A percentile compares a stretch with the other conserved stretches of the same genome.
These are phyloP conservation scores for Aquanectria penicillioides DNA, from an alignment of 2,329 filamentous ascomycete genomes.

Conservation along the genomic window DNA sequence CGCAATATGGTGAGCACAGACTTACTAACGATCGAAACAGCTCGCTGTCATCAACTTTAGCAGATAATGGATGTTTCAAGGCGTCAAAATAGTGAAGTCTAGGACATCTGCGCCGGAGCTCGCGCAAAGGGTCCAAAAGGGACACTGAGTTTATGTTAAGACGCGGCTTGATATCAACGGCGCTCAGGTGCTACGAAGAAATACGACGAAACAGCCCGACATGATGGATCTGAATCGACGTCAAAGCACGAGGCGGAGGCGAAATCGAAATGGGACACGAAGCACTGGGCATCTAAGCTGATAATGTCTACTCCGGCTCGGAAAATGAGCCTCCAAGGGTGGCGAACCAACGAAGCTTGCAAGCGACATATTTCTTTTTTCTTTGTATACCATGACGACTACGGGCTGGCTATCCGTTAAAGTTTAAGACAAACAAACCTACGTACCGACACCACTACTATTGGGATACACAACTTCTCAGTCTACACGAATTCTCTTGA, in stretches of 20 bases:
- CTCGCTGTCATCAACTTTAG: slow-evolving; percentile 64
- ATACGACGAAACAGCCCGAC: background rate
- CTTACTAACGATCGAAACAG: slow-evolving; percentile 42
- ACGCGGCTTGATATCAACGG: slow-evolving; percentile 5
- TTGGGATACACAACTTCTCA: slow-evolving; percentile 34
- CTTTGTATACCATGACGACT: slow-evolving; percentile 41
- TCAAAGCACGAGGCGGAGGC: slow-evolving; percentile 12
- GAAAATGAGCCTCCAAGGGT: slow-evolving; percentile 12
- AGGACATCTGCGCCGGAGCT: background rate
- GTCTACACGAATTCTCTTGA: slow-evolving; percentile 35
- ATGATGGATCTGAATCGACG: background rate
- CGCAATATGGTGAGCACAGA: no score
- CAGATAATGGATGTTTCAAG: slow-evolving; percentile 41
- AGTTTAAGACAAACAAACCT: slow-evolving; percentile 7
- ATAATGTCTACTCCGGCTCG: slow-evolving; percentile 33
- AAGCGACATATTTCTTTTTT: slow-evolving; percentile 22
- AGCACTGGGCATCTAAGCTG: slow-evolving; percentile 15
- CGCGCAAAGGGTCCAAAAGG: no score
- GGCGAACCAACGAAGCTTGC: slow-evolving; percentile 9
- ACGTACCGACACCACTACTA: slow-evolving; percentile 21
- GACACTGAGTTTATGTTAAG: slow-evolving; percentile 1
- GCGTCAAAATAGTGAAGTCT: background rate
- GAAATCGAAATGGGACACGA: slow-evolving; percentile 10
- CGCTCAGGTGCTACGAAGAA: slow-evolving; percentile 8
- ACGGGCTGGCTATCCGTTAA: slow-evolving; percentile 34